A percentile compares a stretch with the other conserved stretches of the same genome.
Conservation (phyloP, 2,329 filamentous ascomycete genomes). For the Hymenoscyphus repandus region DNA sequence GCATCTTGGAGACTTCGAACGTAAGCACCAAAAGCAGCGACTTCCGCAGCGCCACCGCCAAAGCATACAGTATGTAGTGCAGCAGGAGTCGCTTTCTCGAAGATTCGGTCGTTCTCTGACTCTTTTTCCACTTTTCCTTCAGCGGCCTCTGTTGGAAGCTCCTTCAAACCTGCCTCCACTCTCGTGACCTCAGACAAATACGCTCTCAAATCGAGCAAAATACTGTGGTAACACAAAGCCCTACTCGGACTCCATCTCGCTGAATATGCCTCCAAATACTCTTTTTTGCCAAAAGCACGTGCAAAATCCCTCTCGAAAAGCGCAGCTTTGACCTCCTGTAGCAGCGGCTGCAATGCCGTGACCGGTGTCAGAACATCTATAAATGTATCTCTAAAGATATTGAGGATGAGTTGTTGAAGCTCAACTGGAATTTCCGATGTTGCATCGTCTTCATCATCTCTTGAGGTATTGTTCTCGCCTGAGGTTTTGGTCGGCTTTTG, state of each 20-base stretch:
- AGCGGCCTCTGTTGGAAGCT: not conserved
- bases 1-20: conserved; percentile 34
- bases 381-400: conserved; percentile 68
- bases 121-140: not conserved
- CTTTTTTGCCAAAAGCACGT: conserved; percentile 66
- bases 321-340: conserved; percentile 82
- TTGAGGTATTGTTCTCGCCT: conserved; percentile 5
- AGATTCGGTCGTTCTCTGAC: not conserved
- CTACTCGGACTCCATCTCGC: conserved; percentile 86
- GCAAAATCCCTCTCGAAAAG: conserved; percentile 83
- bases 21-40: conserved; percentile 56
- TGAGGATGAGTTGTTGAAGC: conserved; percentile 65
- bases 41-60: conserved; percentile 53
- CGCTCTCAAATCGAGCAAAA: conserved; percentile 38
- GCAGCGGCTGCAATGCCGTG: conserved; percentile 42
- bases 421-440: conserved; percentile 37
- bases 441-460: not conserved
- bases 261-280: conserved; percentile 76
- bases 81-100: not conserved
- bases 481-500: conserved; percentile 5
- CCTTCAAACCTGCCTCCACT: not conserved
- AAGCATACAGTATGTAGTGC: conserved; percentile 21
- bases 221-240: conserved; percentile 69
- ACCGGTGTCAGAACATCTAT: conserved; percentile 41
- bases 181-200: conserved; percentile 15